These are phyloP conservation scores for Petrea volubilis DNA, from an alignment of 257 asterid genomes.

Conservation along the genomic window DNA sequence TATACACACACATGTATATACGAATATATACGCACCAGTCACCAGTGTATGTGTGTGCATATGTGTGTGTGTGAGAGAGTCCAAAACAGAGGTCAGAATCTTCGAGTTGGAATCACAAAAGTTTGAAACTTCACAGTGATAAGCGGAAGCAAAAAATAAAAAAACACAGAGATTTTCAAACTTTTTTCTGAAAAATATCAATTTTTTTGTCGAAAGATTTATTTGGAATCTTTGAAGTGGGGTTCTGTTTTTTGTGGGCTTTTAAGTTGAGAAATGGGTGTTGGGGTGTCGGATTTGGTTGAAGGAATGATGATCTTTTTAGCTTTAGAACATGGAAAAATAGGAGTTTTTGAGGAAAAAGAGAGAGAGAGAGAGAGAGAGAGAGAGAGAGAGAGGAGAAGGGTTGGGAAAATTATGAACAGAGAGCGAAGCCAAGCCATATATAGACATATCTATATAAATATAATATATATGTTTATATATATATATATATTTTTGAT, in stretches of 20 bases:
- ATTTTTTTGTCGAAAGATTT: too few relatives aligned
- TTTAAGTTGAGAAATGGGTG: slow-evolving; percentile 3
- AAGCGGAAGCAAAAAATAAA: neutral
- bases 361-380: neutral
- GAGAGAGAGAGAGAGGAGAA: neutral
- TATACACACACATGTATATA: neutral
- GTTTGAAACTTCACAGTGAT: neutral
- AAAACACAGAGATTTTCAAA: neutral
- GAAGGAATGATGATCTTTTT: neutral
- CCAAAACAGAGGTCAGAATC: neutral
- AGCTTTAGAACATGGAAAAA: neutral
- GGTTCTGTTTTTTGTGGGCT: neutral
- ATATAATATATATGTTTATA: too few relatives aligned
- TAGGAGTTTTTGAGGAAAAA: too few relatives aligned
- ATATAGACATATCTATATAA: neutral
- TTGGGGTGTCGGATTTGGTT: neutral
- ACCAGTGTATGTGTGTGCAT: too few relatives aligned
- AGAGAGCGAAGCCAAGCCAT: slow-evolving; percentile 1
- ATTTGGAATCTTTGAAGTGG: too few relatives aligned
- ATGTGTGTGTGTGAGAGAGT: neutral
- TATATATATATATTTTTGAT: too few relatives aligned
- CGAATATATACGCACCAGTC: neutral
- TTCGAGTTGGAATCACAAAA: neutral
- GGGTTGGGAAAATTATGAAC: neutral
- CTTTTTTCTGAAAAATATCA: too few relatives aligned